Conservation (phyloP, 768 basidiomycete species). For the Exsudoporus frostii region DNA sequence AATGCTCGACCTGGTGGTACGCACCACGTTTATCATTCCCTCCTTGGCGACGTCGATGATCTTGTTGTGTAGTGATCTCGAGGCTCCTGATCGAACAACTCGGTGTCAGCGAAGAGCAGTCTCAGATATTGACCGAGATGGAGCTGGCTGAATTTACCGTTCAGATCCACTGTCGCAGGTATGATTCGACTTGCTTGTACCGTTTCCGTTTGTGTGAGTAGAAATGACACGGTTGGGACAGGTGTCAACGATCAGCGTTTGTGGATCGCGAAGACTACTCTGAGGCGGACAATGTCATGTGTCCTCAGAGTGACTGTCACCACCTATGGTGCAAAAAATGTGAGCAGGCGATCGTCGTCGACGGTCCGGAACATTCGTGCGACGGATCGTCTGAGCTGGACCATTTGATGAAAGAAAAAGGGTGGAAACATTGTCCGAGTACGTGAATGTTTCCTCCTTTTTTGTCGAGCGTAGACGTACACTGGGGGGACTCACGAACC, state of each 20-base stretch:
- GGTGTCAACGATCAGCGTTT: conserved; percentile 46
- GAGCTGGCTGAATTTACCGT: conserved; percentile 43
- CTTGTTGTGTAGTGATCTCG: conserved; percentile 35
- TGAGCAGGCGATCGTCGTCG: conserved; percentile 36
- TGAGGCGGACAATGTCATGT: conserved; percentile 39
- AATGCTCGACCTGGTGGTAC: conserved; percentile 32
- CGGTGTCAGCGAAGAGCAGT: conserved; percentile 44
- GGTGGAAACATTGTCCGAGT: conserved; percentile 68
- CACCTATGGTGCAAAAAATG: conserved; percentile 63
- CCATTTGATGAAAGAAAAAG: conserved; percentile 47
- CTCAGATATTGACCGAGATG: conserved; percentile 42
- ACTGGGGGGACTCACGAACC: background rate
- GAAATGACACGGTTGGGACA: conserved; percentile 19
- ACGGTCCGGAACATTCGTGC: conserved; percentile 51
- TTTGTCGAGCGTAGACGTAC: background rate
- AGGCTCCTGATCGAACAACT: conserved; percentile 39
- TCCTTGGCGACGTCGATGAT: background rate
- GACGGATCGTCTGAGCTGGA: conserved; percentile 56
- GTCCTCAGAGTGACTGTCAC: conserved; percentile 46
- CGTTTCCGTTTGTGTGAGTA: background rate
- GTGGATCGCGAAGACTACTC: conserved; percentile 50
- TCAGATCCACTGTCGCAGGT: conserved; percentile 51
- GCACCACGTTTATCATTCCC: background rate
- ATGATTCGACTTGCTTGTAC: conserved; percentile 5
- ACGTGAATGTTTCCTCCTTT: conserved; percentile 5